These are phyloP conservation scores for Suillus americanus DNA, from an alignment of 768 basidiomycete species.

Conservation along the genomic window DNA sequence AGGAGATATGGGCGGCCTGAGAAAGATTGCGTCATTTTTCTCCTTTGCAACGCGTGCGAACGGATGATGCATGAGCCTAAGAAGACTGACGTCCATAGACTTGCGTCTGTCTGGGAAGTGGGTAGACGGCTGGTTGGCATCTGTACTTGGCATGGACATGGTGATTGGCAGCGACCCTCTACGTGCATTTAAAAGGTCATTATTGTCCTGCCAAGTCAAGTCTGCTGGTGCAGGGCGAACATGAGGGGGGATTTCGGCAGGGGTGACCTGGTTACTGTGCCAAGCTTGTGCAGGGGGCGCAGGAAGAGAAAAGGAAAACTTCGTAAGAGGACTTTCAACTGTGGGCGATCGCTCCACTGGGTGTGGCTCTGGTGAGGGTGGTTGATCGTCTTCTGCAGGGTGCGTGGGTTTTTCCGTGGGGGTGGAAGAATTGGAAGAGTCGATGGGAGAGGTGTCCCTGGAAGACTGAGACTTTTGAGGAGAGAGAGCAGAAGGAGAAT, in stretches of 20 bases:
- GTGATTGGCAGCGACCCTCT: constrained; percentile 57
- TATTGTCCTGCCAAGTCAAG: constrained; percentile 21
- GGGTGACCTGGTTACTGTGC: constrained; percentile 35
- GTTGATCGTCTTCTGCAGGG: constrained; percentile 16
- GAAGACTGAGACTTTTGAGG: constrained; percentile 12
- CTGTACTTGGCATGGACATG: constrained; percentile 21
- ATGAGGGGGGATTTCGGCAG: constrained; percentile 23
- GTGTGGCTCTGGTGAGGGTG: constrained; percentile 7
- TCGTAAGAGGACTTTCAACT: constrained; percentile 17
- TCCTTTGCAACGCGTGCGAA: constrained; percentile 34
- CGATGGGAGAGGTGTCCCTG: constrained; percentile 30
- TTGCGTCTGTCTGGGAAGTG: constrained; percentile 36
- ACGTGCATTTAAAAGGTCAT: constrained; percentile 37
- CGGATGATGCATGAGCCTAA: constrained; percentile 50
- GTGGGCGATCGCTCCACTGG: constrained; percentile 6
- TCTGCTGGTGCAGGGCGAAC: constrained; percentile 25
- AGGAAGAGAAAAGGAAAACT: constrained; percentile 23
- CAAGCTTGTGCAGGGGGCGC: constrained; percentile 23
- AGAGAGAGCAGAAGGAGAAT: constrained; percentile 4
- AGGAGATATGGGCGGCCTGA: constrained; percentile 34
- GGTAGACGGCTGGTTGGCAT: constrained; percentile 36
- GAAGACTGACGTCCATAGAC: constrained; percentile 44
- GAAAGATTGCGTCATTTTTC: constrained; percentile 33
- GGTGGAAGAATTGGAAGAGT: constrained; percentile 35
- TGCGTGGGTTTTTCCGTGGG: constrained; percentile 39